Conservation (phyloP, 1,139 yeast species). For the Candida sanyaensis region DNA sequence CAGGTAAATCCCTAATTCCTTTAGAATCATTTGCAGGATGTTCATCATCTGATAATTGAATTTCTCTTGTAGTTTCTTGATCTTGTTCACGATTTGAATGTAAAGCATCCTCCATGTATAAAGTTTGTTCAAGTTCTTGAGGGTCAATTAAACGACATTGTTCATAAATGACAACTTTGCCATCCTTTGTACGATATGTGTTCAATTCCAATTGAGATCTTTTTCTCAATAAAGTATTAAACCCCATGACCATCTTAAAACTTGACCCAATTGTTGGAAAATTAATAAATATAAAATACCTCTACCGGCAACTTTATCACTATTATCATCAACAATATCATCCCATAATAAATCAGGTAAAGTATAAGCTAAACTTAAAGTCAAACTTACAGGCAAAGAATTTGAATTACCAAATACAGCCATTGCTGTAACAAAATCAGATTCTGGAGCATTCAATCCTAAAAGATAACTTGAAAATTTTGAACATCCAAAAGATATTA, state of each 20-base stretch:
- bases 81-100: conserved; percentile 3
- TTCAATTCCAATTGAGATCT: conserved; percentile 45
- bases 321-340: conserved; percentile 61
- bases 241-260: conserved; percentile 91
- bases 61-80: conserved; percentile 14
- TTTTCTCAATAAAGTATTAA: conserved; percentile 64
- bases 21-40: background rate
- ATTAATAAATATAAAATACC: conserved; percentile 76
- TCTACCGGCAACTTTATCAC: conserved; percentile 75
- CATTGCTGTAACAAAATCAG: conserved; percentile 86
- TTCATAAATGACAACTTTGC: conserved; percentile 13
- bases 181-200: conserved; percentile 23
- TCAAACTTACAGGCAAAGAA: conserved; percentile 76
- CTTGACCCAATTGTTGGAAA: conserved; percentile 84
- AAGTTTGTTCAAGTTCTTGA: conserved; percentile 8
- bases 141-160: conserved; percentile 9
- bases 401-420: conserved; percentile 86
- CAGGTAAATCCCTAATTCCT: conserved; percentile 12
- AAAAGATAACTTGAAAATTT: conserved; percentile 47
- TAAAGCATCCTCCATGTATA: conserved; percentile 7
- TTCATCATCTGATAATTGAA: conserved; percentile 8
- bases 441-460: conserved; percentile 59
- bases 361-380: conserved; percentile 70
- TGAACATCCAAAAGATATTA: conserved; percentile 60
- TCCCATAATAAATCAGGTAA: conserved; percentile 78